Conservation (phyloP, 2,329 filamentous ascomycete genomes). For the Penicillium sclerotigenum region DNA sequence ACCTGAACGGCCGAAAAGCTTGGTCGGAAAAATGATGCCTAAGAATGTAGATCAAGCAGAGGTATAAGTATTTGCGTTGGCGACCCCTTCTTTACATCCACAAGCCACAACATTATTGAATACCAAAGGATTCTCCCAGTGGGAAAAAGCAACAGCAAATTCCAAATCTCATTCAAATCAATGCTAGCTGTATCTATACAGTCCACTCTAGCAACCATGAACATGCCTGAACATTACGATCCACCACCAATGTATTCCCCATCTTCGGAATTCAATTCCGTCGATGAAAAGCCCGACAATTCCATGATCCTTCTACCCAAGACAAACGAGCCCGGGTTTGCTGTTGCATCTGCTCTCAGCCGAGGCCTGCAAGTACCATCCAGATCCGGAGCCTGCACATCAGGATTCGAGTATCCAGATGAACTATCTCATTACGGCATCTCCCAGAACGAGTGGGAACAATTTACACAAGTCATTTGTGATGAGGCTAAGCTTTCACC, state of each 20-base stretch:
- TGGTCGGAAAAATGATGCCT: background rate
- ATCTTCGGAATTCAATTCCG: background rate
- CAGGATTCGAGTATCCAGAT: conserved; percentile 32
- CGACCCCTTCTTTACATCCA: background rate
- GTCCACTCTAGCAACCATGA: background rate
- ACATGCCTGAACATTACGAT: background rate
- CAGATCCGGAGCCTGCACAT: conserved; percentile 23
- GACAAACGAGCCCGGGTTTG: conserved; percentile 20
- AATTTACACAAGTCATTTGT: conserved; percentile 29
- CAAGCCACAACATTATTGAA: background rate
- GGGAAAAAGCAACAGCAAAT: background rate
- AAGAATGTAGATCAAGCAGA: background rate
- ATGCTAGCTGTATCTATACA: background rate
- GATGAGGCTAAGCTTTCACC: conserved; percentile 28
- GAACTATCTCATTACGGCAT: conserved; percentile 23
- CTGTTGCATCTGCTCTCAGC: conserved; percentile 14
- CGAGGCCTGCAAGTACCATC: conserved; percentile 34
- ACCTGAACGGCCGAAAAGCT: background rate
- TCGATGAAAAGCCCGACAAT: conserved; percentile 7
- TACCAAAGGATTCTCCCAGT: background rate
- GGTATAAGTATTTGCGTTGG: background rate
- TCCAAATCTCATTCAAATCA: background rate
- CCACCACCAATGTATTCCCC: conserved; percentile 11
- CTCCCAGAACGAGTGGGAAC: conserved; percentile 22
- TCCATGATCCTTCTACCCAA: conserved; percentile 15